These are phyloP conservation scores for Fusarium bactridioides DNA, from an alignment of 2,329 filamentous ascomycete species.

Conservation along the genomic window DNA sequence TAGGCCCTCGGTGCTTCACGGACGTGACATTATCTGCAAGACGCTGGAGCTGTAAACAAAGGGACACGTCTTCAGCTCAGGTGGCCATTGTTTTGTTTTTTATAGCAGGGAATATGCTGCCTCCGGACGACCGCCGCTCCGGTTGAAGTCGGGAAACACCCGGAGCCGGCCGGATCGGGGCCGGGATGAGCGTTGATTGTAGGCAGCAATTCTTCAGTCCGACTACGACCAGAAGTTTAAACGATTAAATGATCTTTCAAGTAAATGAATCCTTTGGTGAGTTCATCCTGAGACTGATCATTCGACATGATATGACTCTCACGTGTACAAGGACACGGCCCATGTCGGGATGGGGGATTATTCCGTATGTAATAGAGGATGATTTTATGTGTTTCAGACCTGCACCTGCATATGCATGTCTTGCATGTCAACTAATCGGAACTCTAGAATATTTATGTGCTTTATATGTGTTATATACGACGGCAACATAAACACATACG, in stretches of 20 bases:
- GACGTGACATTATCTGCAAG: conserved; percentile 8
- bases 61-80: conserved; percentile 1
- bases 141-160: conserved; percentile 27
- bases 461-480: not conserved
- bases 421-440: conserved; percentile 9
- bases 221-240: not conserved
- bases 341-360: not conserved
- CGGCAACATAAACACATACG: not conserved
- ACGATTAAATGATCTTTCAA: rapidly evolving
- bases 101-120: not conserved
- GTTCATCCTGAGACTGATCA: rapidly evolving
- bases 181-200: not conserved
- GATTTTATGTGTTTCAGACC: conserved; percentile 26
- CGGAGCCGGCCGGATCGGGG: conserved; percentile 19
- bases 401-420: conserved; percentile 18
- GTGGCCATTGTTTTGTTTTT: conserved; percentile 18
- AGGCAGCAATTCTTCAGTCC: not conserved
- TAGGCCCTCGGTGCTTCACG: conserved; percentile 4
- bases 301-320: not conserved
- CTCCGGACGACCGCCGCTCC: not conserved
- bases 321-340: not conserved
- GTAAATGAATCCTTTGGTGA: rapidly evolving
- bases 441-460: not conserved
- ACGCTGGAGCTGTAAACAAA: not conserved
- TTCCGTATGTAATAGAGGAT: conserved; percentile 7